Conservation (phyloP, 148 eudicot species). For the Chenopodium formosanum region DNA sequence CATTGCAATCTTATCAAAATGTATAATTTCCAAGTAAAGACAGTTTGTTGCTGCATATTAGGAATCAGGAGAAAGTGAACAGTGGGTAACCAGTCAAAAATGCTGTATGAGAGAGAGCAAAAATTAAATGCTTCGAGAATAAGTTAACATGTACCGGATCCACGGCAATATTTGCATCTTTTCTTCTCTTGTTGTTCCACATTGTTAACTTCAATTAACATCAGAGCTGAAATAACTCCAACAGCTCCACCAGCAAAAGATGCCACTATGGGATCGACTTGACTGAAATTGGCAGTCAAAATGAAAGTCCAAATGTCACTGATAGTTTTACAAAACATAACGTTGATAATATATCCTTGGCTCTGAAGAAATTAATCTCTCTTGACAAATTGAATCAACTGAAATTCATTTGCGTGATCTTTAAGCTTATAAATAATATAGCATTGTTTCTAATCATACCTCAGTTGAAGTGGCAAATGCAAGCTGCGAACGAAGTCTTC, state of each 20-base stretch:
- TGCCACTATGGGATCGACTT: slow-evolving; percentile 97
- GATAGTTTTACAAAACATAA: not conserved
- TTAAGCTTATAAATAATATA: not conserved
- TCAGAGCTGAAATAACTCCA: slow-evolving; percentile 91
- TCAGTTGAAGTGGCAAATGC: slow-evolving; percentile 87
- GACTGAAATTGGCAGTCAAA: slow-evolving; percentile 46
- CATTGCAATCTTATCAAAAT: not conserved
- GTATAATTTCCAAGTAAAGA: not conserved
- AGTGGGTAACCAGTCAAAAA: no score
- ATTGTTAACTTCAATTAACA: slow-evolving; percentile 86
- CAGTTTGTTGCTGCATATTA: not conserved
- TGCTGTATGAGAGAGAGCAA: no score
- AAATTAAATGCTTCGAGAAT: no score
- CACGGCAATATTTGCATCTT: slow-evolving; percentile 93
- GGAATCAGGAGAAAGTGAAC: not conserved
- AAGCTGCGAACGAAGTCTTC: slow-evolving; percentile 75
- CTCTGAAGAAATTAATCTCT: slow-evolving; percentile 2
- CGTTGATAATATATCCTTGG: not conserved
- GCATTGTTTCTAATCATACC: slow-evolving; percentile 38
- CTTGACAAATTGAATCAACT: not conserved
- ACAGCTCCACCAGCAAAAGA: slow-evolving; percentile 97
- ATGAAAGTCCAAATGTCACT: slow-evolving; percentile 13
- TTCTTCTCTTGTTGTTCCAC: slow-evolving; percentile 93
- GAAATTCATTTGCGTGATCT: not conserved
- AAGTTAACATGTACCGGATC: slow-evolving; percentile 58